Evolutionary conservation across 192 early-diverging fungal genomes (phyloP).

Genomic region (Geranomyces variabilis): DNA sequence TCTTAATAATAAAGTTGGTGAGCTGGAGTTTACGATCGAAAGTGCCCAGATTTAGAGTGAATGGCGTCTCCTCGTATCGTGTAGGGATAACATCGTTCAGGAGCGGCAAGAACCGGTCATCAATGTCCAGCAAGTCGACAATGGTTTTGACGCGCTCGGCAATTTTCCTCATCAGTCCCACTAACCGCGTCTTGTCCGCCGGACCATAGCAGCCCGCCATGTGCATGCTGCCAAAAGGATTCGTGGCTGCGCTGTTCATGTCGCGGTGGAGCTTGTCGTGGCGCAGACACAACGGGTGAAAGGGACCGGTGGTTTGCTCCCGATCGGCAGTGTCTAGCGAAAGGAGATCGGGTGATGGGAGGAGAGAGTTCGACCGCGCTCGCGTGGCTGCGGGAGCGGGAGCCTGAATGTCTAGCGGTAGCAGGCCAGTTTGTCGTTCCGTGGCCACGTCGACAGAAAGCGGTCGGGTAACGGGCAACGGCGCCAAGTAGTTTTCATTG

Average conservation of each 20-base stretch:
- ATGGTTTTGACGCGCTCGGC: constrained; percentile 7
- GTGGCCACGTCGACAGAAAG: no score
- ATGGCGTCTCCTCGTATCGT: not conserved
- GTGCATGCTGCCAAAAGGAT: not conserved
- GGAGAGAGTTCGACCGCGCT: not conserved
- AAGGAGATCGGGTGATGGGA: constrained; percentile 3
- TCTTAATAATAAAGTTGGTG: not conserved
- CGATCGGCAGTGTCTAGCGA: not conserved
- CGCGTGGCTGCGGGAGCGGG: no score
- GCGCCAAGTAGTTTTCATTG: no score
- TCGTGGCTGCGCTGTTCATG: not conserved
- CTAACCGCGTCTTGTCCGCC: not conserved
- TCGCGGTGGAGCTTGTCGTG: not conserved
- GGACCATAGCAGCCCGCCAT: not conserved
- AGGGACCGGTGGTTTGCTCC: not conserved
- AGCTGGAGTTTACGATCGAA: not conserved
- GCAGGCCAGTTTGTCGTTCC: no score
- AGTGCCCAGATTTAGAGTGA: not conserved
- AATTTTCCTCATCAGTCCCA: not conserved
- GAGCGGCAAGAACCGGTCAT: not conserved
- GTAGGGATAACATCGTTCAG: constrained; percentile 20
- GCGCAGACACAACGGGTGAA: not conserved
- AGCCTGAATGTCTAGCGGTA: no score
- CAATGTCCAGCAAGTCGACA: not conserved
- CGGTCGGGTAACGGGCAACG: no score